Evolutionary conservation across 345 rosid genomes (phyloP), one percentile per base, ranked within the genome.

Genomic region (Atalantia buxifolia): DNA sequence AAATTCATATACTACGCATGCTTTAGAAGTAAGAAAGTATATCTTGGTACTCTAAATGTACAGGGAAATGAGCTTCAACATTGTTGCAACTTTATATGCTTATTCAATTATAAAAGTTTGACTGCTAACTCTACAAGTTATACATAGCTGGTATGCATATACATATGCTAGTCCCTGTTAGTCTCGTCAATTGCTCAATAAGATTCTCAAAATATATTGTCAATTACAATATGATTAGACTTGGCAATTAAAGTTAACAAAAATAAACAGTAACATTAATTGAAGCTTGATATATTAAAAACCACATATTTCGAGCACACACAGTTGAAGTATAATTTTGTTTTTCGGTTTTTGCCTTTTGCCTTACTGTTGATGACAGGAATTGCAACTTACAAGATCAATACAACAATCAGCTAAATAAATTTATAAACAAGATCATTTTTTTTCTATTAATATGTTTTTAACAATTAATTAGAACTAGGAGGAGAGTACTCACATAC

Each of bases 401-500:
- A 65, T 22, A 65, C 62, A 50, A 8, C 63, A 75, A 75, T 75
- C 77, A 22, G 31, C 13, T 59, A 48, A 56, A 30, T 73, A 35
- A 73, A 73, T 73, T 73, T 66, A 73, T 36, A 73, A 36, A 55
- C 56, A 55, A 28, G 45, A 22, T 24, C 72, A 1, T 25, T 72
- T 60, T 16, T 59, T 35, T 12, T 10, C 18, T 56, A 53, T n/a
- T 42, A 31, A 19, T 55, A 71, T 31, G 35, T 31, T 35, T 33
- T 12, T 57, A 16, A 16, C 22, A 42, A 30, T 28, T 64, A 75
- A 68, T 69, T 71, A 71, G 77, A 76, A 76, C 74, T 86, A 86
- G 94, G 88, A 21, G 92, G 92, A 88, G 90, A 80, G 72, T 87
- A 90, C 84, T 90, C 92, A 84, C 91, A 87, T 45, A 87, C 90